Conservation (phyloP, 2,329 filamentous ascomycete species). For the Metarhizium humberi region DNA sequence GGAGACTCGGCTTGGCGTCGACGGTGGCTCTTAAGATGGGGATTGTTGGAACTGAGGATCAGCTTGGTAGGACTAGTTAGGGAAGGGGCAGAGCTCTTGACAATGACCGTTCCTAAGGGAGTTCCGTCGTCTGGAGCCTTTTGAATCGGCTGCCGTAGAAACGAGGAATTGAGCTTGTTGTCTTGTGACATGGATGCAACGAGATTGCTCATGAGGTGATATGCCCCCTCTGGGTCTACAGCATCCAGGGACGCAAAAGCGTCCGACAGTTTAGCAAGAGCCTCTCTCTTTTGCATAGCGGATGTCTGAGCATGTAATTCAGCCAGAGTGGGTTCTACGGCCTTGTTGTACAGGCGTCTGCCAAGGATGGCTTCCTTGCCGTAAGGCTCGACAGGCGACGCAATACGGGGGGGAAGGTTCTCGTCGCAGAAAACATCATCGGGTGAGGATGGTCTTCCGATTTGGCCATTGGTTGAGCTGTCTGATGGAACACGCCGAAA, state of each 20-base stretch:
- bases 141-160: slow-evolving; percentile 31
- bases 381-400: slow-evolving; percentile 41
- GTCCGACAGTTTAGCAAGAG: slow-evolving; percentile 72
- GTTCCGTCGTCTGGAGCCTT: slow-evolving; percentile 34
- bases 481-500: slow-evolving; percentile 81
- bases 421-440: slow-evolving; percentile 46
- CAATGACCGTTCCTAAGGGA: slow-evolving; percentile 47
- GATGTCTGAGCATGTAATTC: slow-evolving; percentile 78
- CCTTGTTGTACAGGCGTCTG: slow-evolving; percentile 69
- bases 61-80: slow-evolving; percentile 50
- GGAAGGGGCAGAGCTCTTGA: slow-evolving; percentile 41
- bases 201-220: slow-evolving; percentile 71
- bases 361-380: slow-evolving; percentile 80
- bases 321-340: slow-evolving; percentile 72
- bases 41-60: slow-evolving; percentile 71
- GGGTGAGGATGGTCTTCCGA: slow-evolving; percentile 24
- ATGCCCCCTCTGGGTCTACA: slow-evolving; percentile 82
- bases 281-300: slow-evolving; percentile 61
- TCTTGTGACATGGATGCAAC: slow-evolving; percentile 66
- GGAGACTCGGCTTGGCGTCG: slow-evolving; percentile 46
- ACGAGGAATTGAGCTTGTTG: slow-evolving; percentile 48
- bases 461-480: slow-evolving; percentile 36
- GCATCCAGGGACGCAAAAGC: slow-evolving; percentile 79
- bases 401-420: slow-evolving; percentile 46
- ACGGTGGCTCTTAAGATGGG: slow-evolving; percentile 72